Percentiles rank a stretch among this genome's conserved stretches.
Evolutionary conservation across 768 basidiomycete species (phyloP).

Genomic region (Boletus edulis): DNA sequence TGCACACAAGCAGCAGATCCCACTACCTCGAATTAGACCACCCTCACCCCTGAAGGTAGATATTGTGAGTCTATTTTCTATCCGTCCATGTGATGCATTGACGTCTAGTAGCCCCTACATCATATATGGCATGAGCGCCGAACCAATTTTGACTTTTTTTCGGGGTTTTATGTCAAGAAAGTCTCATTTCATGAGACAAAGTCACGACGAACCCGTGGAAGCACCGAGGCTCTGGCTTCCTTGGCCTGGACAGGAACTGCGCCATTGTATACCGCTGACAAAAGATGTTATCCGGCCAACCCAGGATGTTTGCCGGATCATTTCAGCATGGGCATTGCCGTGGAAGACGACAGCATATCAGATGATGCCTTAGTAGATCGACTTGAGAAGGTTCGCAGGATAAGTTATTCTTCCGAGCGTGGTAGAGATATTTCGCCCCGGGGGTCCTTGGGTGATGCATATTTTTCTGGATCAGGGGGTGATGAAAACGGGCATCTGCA

Average conservation of each 20-base stretch:
- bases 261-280: not conserved
- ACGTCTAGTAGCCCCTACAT: slow-evolving; percentile 27
- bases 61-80: slow-evolving; percentile 18
- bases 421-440: not conserved
- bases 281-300: not conserved
- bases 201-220: slow-evolving; percentile 8
- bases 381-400: slow-evolving; percentile 43
- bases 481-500: not conserved
- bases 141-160: slow-evolving; percentile 13
- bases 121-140: slow-evolving; percentile 29
- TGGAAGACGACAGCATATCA: slow-evolving; percentile 48
- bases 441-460: not conserved
- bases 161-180: not conserved
- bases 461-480: not conserved
- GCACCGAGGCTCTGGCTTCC: slow-evolving; percentile 31
- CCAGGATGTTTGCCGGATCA: slow-evolving; percentile 1
- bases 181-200: not conserved
- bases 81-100: slow-evolving; percentile 4
- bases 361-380: slow-evolving; percentile 49
- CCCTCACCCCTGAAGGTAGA: slow-evolving; percentile 27
- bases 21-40: slow-evolving; percentile 22
- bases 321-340: slow-evolving; percentile 41
- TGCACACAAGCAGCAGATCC: not conserved
- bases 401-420: slow-evolving; percentile 1
- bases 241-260: slow-evolving; percentile 31